Evolutionary conservation across 768 basidiomycete species (phyloP).

Genomic region (Mycena galopus): DNA sequence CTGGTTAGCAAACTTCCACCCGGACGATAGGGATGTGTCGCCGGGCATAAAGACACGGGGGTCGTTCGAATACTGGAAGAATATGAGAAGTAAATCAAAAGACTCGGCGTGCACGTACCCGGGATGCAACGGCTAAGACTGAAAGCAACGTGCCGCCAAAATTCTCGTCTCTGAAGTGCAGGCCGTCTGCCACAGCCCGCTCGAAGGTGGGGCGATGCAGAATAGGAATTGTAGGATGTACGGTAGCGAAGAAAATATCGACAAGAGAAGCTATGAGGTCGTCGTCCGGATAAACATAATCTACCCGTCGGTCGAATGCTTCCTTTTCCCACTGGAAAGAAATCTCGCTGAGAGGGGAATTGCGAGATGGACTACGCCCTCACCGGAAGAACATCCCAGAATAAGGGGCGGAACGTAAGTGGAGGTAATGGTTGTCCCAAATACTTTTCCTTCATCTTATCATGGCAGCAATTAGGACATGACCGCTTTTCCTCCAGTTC

Average conservation of each 20-base stretch:
- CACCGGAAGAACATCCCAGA: neutral
- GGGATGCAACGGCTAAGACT: constrained; percentile 73
- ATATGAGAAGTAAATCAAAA: constrained; percentile 47
- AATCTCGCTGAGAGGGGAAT: neutral
- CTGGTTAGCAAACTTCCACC: constrained; percentile 73
- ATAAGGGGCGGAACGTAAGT: neutral
- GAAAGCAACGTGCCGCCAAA: constrained; percentile 73
- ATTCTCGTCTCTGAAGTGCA: constrained; percentile 61
- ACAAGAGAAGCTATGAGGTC: constrained; percentile 66
- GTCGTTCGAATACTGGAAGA: constrained; percentile 67
- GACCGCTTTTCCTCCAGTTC: too few relatives aligned
- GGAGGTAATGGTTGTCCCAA: neutral
- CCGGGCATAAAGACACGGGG: constrained; percentile 49
- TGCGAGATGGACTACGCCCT: too few relatives aligned
- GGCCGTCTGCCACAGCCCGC: constrained; percentile 56
- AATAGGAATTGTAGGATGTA: constrained; percentile 66
- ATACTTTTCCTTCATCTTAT: too few relatives aligned
- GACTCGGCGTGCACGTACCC: constrained; percentile 54
- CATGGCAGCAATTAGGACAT: neutral
- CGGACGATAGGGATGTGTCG: constrained; percentile 58
- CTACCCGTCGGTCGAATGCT: constrained; percentile 38
- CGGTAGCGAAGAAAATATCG: constrained; percentile 67
- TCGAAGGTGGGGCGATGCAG: constrained; percentile 79
- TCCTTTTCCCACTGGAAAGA: constrained; percentile 54
- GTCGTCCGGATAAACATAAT: constrained; percentile 59